Evolutionary conservation across 108 stramenopile species (phyloP).

Genomic region (Stephanodiscus minutulus): DNA sequence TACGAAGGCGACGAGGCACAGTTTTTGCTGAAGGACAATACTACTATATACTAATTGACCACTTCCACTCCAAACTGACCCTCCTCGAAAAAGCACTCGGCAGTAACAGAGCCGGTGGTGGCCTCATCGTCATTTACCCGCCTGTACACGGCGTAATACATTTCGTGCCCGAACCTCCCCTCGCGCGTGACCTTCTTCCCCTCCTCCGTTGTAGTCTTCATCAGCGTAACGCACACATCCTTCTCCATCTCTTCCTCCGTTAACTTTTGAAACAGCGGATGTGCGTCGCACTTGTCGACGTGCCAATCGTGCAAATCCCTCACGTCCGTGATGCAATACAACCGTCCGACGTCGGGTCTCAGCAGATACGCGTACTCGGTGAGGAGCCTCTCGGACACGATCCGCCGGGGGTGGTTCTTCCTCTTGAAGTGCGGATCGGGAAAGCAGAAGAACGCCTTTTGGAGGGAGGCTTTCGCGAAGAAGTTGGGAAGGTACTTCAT

Average conservation of each 20-base stretch:
- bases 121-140: constrained; percentile 22
- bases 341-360: constrained; percentile 59
- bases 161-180: constrained; percentile 62
- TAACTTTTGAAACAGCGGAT: constrained; percentile 81
- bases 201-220: constrained; percentile 95
- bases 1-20: no score
- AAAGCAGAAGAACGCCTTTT: constrained; percentile 96
- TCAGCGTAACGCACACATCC: constrained; percentile 90
- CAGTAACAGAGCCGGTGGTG: constrained; percentile 5
- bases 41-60: not conserved
- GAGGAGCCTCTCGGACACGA: constrained; percentile 80
- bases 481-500: constrained; percentile 89
- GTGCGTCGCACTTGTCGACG: constrained; percentile 79
- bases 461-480: constrained; percentile 58
- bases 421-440: constrained; percentile 99
- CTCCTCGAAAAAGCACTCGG: constrained; percentile 34
- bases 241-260: constrained; percentile 58
- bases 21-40: no score
- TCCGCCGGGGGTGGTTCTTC: constrained; percentile 95
- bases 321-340: constrained; percentile 97
- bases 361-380: constrained; percentile 94
- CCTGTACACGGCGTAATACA: constrained; percentile 81
- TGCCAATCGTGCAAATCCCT: constrained; percentile 96
- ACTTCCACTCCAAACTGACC: constrained; percentile 46
- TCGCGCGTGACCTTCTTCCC: constrained; percentile 92